Evolutionary conservation across 2,329 filamentous ascomycete species (phyloP).

Genomic region (Trichoderma afroharzianum): DNA sequence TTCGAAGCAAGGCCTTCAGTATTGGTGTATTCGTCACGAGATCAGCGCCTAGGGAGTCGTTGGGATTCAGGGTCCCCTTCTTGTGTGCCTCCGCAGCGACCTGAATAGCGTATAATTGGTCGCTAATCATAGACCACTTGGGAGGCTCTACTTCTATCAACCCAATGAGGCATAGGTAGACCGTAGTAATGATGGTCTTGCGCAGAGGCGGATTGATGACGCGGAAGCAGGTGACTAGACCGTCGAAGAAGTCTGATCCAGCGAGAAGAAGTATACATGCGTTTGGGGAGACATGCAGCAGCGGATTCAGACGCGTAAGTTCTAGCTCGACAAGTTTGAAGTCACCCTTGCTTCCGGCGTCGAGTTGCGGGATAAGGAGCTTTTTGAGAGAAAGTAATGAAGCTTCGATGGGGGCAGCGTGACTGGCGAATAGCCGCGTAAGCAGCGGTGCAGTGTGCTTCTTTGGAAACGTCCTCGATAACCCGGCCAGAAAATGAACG

Average conservation of each 20-base stretch:
- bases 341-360: constrained; percentile 55
- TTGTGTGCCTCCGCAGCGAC: constrained; percentile 63
- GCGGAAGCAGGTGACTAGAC: constrained; percentile 62
- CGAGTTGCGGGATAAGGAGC: constrained; percentile 58
- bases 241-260: constrained; percentile 84
- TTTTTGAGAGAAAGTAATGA: constrained; percentile 59
- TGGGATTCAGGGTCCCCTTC: constrained; percentile 50
- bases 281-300: constrained; percentile 59
- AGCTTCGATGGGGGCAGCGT: constrained; percentile 47
- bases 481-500: constrained; percentile 66
- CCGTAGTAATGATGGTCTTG: constrained; percentile 65
- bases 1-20: constrained; percentile 58
- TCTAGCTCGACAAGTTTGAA: constrained; percentile 51
- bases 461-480: constrained; percentile 64
- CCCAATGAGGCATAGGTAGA: constrained; percentile 71
- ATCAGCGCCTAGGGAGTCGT: constrained; percentile 74
- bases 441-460: constrained; percentile 54
- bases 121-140: constrained; percentile 71
- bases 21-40: constrained; percentile 78
- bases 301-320: constrained; percentile 57
- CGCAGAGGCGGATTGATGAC: constrained; percentile 61
- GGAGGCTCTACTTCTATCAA: constrained; percentile 63
- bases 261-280: constrained; percentile 65
- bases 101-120: constrained; percentile 80
- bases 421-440: constrained; percentile 48